Evolutionary conservation across 257 asterid species (phyloP).

Genomic region (Nicotiana tomentosiformis): DNA sequence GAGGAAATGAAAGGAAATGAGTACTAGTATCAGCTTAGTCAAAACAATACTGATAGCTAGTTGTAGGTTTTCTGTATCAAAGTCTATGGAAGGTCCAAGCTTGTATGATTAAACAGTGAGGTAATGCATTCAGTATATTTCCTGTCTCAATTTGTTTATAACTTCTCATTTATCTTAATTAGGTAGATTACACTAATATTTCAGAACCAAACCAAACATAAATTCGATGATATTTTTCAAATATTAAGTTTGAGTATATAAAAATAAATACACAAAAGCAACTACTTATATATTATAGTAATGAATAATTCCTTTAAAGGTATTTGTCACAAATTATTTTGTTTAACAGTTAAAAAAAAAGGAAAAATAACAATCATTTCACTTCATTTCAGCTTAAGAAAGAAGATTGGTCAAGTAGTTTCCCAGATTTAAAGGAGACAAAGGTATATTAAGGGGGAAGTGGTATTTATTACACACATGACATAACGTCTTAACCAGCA

Average conservation of each 20-base stretch:
- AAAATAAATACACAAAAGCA: too few species aligned
- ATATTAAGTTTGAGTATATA: too few species aligned
- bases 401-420: not conserved
- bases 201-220: too few species aligned
- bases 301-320: too few species aligned
- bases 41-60: not conserved
- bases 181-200: too few species aligned
- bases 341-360: too few species aligned
- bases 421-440: not conserved
- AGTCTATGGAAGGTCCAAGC: not conserved
- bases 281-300: too few species aligned
- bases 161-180: not conserved
- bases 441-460: not conserved
- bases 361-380: too few species aligned
- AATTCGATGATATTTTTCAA: too few species aligned
- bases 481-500: conserved; percentile 7
- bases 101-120: not conserved
- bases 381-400: not conserved
- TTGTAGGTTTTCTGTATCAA: not conserved
- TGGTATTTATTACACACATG: conserved; percentile 15
- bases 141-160: too few species aligned
- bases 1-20: too few species aligned
- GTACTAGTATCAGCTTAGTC: not conserved
- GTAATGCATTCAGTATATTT: not conserved
- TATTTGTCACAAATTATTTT: too few species aligned